phyloP scores from a whole-genome alignment of 495 filamentous ascomycete species.

The Penicillium simplicissimum region DNA sequence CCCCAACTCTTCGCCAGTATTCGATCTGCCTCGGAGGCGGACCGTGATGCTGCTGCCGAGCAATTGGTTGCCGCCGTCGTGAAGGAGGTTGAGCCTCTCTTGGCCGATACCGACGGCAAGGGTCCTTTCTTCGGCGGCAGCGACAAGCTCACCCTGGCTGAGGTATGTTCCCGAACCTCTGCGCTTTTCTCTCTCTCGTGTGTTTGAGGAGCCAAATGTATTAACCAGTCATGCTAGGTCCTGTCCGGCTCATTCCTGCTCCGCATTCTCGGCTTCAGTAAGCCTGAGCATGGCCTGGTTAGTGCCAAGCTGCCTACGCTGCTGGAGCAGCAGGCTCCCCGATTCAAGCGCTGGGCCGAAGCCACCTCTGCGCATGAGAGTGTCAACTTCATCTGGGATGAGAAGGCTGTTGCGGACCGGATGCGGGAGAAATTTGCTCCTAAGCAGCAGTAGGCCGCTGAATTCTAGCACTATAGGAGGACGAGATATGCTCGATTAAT shows the following conservation, averaged over 20 bases:
- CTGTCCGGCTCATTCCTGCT: constrained; percentile 69
- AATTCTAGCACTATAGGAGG: background rate
- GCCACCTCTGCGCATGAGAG: constrained; percentile 63
- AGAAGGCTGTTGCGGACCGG: constrained; percentile 29
- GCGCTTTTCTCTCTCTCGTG: background rate
- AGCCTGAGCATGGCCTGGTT: constrained; percentile 51
- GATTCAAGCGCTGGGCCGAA: constrained; percentile 67
- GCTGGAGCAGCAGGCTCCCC: constrained; percentile 57
- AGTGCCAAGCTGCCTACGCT: constrained; percentile 48
- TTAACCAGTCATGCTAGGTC: constrained; percentile 39
- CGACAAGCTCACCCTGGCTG: constrained; percentile 70
- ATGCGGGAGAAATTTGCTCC: constrained; percentile 29
- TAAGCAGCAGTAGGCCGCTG: constrained; percentile 22
- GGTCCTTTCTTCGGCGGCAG: constrained; percentile 82
- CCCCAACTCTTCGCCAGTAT: constrained; percentile 45
- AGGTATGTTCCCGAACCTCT: constrained; percentile 53
- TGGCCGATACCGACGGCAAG: constrained; percentile 52
- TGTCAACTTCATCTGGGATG: constrained; percentile 66
- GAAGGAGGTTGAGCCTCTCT: constrained; percentile 74
- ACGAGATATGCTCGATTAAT: constrained; percentile 2
- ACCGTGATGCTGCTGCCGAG: constrained; percentile 35
- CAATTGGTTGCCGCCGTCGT: constrained; percentile 52
- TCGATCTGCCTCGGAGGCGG: constrained; percentile 36
- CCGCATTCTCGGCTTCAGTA: constrained; percentile 52
- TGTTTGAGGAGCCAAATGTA: background rate